Evolutionary conservation across 2,329 filamentous ascomycete species (phyloP).

Genomic region (Sporothrix dimorphospora): DNA sequence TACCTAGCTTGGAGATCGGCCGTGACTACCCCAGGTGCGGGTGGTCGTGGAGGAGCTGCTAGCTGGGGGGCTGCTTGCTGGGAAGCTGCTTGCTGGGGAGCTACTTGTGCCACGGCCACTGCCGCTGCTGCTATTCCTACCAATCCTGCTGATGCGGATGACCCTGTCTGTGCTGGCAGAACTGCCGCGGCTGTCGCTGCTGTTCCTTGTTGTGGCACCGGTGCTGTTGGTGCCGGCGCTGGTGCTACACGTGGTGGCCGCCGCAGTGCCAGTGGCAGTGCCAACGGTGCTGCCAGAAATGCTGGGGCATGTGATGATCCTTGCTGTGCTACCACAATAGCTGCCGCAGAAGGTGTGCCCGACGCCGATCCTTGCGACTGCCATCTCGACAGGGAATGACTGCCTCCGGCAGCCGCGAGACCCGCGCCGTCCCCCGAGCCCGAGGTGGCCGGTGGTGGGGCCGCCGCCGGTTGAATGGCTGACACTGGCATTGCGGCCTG

Average conservation of each 20-base stretch:
- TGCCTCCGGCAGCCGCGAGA: neutral
- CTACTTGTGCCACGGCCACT: neutral
- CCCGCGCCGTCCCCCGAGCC: neutral
- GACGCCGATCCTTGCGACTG: neutral
- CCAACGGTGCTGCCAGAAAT: too few species aligned
- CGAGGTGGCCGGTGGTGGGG: neutral
- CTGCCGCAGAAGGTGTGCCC: too few species aligned
- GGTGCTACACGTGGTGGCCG: neutral
- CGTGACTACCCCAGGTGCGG: neutral
- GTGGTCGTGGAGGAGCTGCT: neutral
- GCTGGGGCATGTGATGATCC: too few species aligned
- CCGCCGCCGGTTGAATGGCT: neutral
- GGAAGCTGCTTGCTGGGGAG: neutral
- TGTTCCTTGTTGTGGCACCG: neutral
- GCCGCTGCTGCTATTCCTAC: neutral
- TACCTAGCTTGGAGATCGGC: neutral
- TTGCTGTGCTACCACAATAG: too few species aligned
- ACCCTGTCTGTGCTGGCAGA: too few species aligned
- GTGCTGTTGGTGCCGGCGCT: neutral
- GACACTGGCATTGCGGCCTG: neutral
- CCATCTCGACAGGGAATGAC: neutral
- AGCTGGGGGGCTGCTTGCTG: neutral
- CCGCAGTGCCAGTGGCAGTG: too few species aligned
- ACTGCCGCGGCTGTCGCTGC: too few species aligned
- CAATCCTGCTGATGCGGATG: too few species aligned